Evolutionary conservation across 2,329 filamentous ascomycete genomes (phyloP).

Genomic region (Alternaria angustiovoidea): DNA sequence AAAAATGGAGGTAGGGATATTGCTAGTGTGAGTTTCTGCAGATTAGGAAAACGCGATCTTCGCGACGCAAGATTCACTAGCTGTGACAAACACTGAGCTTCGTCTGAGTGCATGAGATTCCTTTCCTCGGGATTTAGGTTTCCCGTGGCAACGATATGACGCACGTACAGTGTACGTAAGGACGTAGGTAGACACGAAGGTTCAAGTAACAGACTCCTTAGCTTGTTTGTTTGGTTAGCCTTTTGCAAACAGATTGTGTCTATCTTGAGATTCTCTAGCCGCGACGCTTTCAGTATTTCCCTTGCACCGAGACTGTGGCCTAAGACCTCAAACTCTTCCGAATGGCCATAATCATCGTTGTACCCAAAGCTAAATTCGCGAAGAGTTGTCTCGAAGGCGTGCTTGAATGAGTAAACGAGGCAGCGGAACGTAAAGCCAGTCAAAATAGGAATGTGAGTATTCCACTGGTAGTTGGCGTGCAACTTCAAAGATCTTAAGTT

Average conservation of each 20-base stretch:
- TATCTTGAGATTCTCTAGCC: conserved; percentile 9
- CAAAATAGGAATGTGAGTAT: neutral
- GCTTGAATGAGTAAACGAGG: conserved; percentile 14
- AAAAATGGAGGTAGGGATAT: conserved; percentile 12
- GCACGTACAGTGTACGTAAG: conserved; percentile 15
- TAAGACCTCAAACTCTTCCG: neutral
- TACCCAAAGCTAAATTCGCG: conserved; percentile 11
- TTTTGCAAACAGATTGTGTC: conserved; percentile 19
- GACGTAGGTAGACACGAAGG: conserved; percentile 15
- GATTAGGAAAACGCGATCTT: conserved; percentile 8
- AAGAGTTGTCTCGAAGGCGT: conserved; percentile 15
- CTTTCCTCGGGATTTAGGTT: conserved; percentile 8
- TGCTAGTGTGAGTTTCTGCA: conserved; percentile 14
- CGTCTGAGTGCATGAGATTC: conserved; percentile 19
- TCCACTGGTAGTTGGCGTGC: conserved; percentile 1
- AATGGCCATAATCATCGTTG: neutral
- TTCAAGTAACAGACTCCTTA: conserved; percentile 12
- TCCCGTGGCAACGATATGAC: conserved; percentile 9
- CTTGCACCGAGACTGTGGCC: conserved; percentile 5
- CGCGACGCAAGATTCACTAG: conserved; percentile 10
- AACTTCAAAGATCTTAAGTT: conserved; percentile 4
- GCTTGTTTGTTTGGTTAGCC: conserved; percentile 1
- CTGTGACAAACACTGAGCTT: conserved; percentile 18
- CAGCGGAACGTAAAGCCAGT: conserved; percentile 8
- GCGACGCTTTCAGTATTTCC: conserved; percentile 11